These are phyloP conservation scores for Rachicladosporium sp. DNA, from an alignment of 2,329 filamentous ascomycete genomes.

Conservation along the genomic window DNA sequence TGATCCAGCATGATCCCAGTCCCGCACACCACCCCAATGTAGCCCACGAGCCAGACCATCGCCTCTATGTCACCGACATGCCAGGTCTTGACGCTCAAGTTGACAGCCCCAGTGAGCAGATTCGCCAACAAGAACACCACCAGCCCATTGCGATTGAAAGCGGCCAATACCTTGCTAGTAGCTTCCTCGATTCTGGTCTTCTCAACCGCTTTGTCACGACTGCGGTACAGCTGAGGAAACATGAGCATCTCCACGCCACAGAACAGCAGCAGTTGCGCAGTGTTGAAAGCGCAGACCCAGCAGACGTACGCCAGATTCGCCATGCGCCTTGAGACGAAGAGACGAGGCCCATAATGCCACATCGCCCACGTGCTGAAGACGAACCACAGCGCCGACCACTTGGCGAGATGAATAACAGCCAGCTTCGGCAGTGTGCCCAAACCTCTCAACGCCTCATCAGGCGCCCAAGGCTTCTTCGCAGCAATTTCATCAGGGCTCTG, in stretches of 20 bases:
- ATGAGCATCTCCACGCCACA: conserved; percentile 64
- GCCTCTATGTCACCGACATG: conserved; percentile 52
- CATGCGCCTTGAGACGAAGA: conserved; percentile 73
- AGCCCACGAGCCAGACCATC: conserved; percentile 63
- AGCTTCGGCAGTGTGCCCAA: conserved; percentile 10
- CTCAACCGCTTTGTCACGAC: conserved; percentile 43
- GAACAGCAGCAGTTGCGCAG: conserved; percentile 66
- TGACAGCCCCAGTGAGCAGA: conserved; percentile 75
- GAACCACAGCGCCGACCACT: conserved; percentile 56
- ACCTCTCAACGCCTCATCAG: conserved; percentile 4
- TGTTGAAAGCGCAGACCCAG: conserved; percentile 89
- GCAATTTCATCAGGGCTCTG: conserved; percentile 6
- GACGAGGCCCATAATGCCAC: conserved; percentile 56
- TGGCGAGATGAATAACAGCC: conserved; percentile 39
- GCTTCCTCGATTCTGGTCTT: conserved; percentile 52
- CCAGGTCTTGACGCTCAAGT: conserved; percentile 74
- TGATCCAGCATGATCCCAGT: conserved; percentile 56
- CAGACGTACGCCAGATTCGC: conserved; percentile 90
- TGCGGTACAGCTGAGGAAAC: conserved; percentile 60
- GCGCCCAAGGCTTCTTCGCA: conserved; percentile 4
- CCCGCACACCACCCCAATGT: conserved; percentile 54
- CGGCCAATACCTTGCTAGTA: conserved; percentile 68
- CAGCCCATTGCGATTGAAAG: conserved; percentile 81
- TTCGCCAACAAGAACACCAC: conserved; percentile 80
- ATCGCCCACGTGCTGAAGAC: conserved; percentile 60